phyloP scores from a whole-genome alignment of 2,329 filamentous ascomycete species.

The Harringtonia aguacate region DNA sequence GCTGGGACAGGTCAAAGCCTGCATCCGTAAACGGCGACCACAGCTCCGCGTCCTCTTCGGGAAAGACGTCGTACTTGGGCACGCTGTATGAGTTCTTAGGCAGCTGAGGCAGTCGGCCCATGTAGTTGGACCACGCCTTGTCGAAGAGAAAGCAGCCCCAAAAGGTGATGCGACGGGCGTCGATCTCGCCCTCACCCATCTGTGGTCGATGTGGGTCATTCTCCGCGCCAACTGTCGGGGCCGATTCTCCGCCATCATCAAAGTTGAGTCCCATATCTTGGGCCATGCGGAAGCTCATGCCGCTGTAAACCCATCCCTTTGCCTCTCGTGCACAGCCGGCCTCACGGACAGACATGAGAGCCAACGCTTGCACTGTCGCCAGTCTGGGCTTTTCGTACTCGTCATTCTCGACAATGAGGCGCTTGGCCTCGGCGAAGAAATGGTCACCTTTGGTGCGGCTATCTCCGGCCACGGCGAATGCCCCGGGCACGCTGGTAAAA shows the following conservation, averaged over 20 bases:
- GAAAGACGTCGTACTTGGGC: conserved; percentile 84
- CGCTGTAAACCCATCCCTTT: conserved; percentile 96
- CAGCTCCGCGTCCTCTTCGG: conserved; percentile 69
- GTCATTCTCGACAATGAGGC: conserved; percentile 80
- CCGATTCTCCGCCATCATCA: conserved; percentile 49
- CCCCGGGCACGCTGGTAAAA: conserved; percentile 69
- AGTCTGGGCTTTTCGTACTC: conserved; percentile 84
- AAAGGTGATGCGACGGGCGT: conserved; percentile 84
- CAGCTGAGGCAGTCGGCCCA: conserved; percentile 82
- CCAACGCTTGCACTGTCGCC: conserved; percentile 85
- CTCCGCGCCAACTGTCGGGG: conserved; percentile 37
- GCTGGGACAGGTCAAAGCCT: conserved; percentile 60
- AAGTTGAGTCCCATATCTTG: conserved; percentile 88
- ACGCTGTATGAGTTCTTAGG: conserved; percentile 71
- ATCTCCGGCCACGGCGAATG: conserved; percentile 60
- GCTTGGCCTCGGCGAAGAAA: conserved; percentile 90
- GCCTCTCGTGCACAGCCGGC: conserved; percentile 89
- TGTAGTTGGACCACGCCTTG: conserved; percentile 97
- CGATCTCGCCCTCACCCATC: conserved; percentile 70
- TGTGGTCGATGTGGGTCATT: conserved; percentile 30
- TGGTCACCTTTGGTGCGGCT: conserved; percentile 85
- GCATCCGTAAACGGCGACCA: conserved; percentile 76
- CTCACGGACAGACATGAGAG: conserved; percentile 92
- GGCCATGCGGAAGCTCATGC: conserved; percentile 97
- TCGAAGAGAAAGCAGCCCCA: conserved; percentile 99